These are phyloP conservation scores for Tetrapisispora arboricola DNA, from an alignment of 805 yeast genomes.

Conservation along the genomic window DNA sequence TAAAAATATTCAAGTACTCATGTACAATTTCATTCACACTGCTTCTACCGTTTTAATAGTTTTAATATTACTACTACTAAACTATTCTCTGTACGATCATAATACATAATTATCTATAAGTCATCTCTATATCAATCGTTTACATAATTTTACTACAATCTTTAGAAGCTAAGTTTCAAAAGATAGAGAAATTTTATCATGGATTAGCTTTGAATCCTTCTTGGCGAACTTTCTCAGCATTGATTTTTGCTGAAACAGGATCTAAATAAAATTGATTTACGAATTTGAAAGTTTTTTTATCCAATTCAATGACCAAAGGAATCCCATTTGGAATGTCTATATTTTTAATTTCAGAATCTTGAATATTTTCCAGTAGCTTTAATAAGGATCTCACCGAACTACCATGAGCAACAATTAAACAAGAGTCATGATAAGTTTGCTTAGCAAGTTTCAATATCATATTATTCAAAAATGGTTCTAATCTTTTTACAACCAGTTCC, in stretches of 20 bases:
- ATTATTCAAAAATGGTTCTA: slow-evolving; percentile 48
- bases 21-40: too few relatives aligned
- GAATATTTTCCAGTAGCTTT: slow-evolving; percentile 54
- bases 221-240: slow-evolving; percentile 69
- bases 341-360: slow-evolving; percentile 59
- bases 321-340: slow-evolving; percentile 79
- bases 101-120: too few relatives aligned
- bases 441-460: slow-evolving; percentile 36
- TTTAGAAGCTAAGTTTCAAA: too few relatives aligned
- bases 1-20: not conserved
- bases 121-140: too few relatives aligned
- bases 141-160: too few relatives aligned
- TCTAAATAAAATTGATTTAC: slow-evolving; percentile 56
- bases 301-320: slow-evolving; percentile 61
- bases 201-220: slow-evolving; percentile 46
- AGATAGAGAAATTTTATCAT: slow-evolving; percentile 5
- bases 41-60: too few relatives aligned
- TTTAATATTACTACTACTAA: too few relatives aligned
- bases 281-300: slow-evolving; percentile 37
- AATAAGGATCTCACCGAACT: slow-evolving; percentile 68
- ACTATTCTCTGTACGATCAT: too few relatives aligned
- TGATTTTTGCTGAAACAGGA: slow-evolving; percentile 68
- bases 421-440: slow-evolving; percentile 44
- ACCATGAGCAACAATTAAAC: slow-evolving; percentile 71
- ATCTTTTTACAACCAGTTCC: slow-evolving; percentile 57